Conservation (phyloP, 441 rosid genomes). For the Rhodomyrtus psidioides region DNA sequence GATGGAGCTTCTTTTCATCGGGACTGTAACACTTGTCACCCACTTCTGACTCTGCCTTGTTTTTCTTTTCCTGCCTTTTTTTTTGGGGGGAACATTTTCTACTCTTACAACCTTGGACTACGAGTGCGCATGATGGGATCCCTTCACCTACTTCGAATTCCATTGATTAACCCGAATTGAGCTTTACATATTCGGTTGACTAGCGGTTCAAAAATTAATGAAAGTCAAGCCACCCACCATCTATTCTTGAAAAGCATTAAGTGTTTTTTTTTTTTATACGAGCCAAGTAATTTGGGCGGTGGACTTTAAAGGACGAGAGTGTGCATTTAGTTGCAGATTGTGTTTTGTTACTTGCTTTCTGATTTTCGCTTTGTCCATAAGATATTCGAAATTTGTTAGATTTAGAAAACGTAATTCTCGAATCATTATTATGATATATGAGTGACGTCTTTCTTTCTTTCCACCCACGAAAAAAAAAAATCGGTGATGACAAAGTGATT, state of each 20-base stretch:
- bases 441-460: no score
- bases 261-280: not conserved
- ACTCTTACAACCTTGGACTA: not conserved
- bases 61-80: not conserved
- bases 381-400: no score
- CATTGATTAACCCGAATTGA: not conserved
- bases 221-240: not conserved
- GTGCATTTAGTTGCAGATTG: no score
- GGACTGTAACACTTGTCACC: not conserved
- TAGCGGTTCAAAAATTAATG: not conserved
- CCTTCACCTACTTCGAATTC: not conserved
- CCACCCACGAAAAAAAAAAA: no score
- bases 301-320: not conserved
- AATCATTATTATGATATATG: no score
- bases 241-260: not conserved
- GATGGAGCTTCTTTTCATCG: not conserved
- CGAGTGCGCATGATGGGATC: not conserved
- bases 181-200: not conserved
- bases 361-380: no score
- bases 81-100: not conserved
- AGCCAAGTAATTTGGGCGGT: not conserved
- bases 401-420: no score
- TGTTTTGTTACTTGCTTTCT: no score
- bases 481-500: not conserved
- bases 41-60: not conserved